Evolutionary conservation across 164 flowering plant genomes (phyloP).

Genomic region (Chloranthus sessilifolius): DNA sequence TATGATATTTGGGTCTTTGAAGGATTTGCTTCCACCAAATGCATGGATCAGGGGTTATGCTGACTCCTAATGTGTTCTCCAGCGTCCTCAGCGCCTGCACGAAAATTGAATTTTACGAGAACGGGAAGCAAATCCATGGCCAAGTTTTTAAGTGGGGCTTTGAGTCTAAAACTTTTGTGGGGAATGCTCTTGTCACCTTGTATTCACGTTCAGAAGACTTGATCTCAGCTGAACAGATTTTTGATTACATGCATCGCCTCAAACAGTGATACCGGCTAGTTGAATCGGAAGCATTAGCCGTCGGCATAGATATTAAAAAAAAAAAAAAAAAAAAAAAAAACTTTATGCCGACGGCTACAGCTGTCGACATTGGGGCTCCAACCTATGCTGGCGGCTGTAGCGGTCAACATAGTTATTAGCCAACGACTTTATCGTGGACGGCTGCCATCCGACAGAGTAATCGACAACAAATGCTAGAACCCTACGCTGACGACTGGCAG

Average conservation of each 20-base stretch:
- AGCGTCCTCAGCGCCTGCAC: constrained; percentile 22
- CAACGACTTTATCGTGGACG: too few species aligned
- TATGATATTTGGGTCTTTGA: constrained; percentile 26
- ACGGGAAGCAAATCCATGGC: constrained; percentile 26
- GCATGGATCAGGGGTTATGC: constrained; percentile 12
- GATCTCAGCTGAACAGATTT: constrained; percentile 18
- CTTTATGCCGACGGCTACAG: too few species aligned
- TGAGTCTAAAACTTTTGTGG: constrained; percentile 22
- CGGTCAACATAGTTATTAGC: too few species aligned
- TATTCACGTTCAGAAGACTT: constrained; percentile 17
- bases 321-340: too few species aligned
- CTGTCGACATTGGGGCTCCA: too few species aligned
- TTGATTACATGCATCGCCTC: constrained; percentile 13
- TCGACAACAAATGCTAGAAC: too few species aligned
- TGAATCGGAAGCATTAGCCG: too few species aligned
- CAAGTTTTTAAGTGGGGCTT: constrained; percentile 20
- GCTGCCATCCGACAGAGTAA: too few species aligned
- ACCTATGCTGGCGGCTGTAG: too few species aligned
- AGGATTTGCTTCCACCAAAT: constrained; percentile 17
- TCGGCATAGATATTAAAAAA: too few species aligned
- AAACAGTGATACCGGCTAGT: too few species aligned
- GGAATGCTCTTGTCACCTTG: constrained; percentile 25
- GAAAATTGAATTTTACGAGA: constrained; percentile 16
- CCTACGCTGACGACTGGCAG: too few species aligned
- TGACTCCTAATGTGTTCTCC: constrained; percentile 26